Base-by-base conservation (phyloP, 139 green algal species). In the Auxenochlorella pyrenoidosa region DNA sequence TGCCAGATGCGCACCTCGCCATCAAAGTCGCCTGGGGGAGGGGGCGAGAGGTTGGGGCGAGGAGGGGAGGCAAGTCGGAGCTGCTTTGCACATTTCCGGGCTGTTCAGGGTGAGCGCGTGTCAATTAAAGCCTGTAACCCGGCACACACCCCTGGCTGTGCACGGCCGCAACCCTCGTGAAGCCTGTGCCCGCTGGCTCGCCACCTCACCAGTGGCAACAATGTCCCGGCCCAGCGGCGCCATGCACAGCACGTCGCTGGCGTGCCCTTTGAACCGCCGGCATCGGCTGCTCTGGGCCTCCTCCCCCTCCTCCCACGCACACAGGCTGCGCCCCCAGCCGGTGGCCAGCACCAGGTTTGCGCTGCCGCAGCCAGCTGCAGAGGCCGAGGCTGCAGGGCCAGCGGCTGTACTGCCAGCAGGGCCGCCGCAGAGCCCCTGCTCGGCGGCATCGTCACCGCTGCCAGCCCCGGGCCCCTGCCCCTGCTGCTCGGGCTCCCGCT, bases 291-390 rank as follows among this genome's bases (percentile, higher is more conserved):
- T 88, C 43, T 41, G 44, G 10, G 91, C 86, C 38, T 93, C 92
- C 43, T 95, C 94, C 32, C 88, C 63, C 72, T 97, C 94, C 86
- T 96, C 89, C 94, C 95, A 97, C 58, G 96, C 90, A 86, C 94
- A 95, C 41, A 96, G 89, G 90, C 94, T 93, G 71, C 87, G 86
- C 73, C 95, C 95, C 95, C 95, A 97, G 0, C 95, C 95, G n/a
- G 92, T 91, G n/a, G 95, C 95, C 41, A 90, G 68, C 41, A 88
- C 80, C 72, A 89, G 51, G 80, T 41, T 60, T 40, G 63, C 5
- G 32, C 28, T 34, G 26, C 0, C 60, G 2, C 60, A 28, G 66
- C 28, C 54, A 63, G 40, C 40, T 26, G 34, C 10, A 15, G 63
- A 43, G 63, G 40, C 44, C n/a, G 40, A 38, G 15, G 51, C 75